Percentiles rank a stretch among this genome's conserved stretches.
Evolutionary conservation across 106 monocot genomes (phyloP).

Genomic region (Dendrobium nobile): DNA sequence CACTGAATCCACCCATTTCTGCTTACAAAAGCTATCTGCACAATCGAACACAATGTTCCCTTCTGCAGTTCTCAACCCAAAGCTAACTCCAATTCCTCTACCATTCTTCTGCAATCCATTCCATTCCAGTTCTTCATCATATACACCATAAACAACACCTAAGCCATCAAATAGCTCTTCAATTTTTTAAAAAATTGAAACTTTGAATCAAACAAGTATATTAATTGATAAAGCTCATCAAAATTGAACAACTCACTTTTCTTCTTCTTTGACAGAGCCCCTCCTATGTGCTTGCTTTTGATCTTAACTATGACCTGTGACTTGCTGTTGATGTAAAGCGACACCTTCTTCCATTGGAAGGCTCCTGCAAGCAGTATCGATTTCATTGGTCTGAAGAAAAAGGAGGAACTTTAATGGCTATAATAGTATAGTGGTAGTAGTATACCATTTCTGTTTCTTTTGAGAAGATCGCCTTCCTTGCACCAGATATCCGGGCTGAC

Average conservation of each 20-base stretch:
- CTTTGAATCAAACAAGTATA: neutral
- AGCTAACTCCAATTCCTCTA: constrained; percentile 25
- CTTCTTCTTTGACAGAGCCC: constrained; percentile 77
- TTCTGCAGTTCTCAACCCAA: constrained; percentile 56
- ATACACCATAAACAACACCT: constrained; percentile 78
- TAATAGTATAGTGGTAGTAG: too few species aligned
- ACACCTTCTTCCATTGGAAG: constrained; percentile 55
- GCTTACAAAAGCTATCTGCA: constrained; percentile 36
- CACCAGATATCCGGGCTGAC: constrained; percentile 49
- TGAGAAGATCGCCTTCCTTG: constrained; percentile 72
- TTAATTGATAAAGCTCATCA: neutral
- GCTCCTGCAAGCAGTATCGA: constrained; percentile 29
- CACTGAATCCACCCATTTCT: constrained; percentile 63
- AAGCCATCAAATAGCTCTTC: neutral
- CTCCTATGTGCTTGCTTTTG: constrained; percentile 76
- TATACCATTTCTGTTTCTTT: constrained; percentile 58
- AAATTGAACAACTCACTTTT: constrained; percentile 39
- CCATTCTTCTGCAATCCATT: constrained; percentile 5
- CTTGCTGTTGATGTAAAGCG: constrained; percentile 72
- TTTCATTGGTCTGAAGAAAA: neutral
- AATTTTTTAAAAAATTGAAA: neutral
- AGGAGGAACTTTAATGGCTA: neutral
- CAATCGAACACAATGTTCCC: constrained; percentile 59
- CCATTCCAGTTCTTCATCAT: constrained; percentile 43
- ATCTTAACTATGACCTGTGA: constrained; percentile 84